Base-by-base conservation (phyloP, 768 basidiomycete genomes). In the Phlegmacium glaucopus region DNA sequence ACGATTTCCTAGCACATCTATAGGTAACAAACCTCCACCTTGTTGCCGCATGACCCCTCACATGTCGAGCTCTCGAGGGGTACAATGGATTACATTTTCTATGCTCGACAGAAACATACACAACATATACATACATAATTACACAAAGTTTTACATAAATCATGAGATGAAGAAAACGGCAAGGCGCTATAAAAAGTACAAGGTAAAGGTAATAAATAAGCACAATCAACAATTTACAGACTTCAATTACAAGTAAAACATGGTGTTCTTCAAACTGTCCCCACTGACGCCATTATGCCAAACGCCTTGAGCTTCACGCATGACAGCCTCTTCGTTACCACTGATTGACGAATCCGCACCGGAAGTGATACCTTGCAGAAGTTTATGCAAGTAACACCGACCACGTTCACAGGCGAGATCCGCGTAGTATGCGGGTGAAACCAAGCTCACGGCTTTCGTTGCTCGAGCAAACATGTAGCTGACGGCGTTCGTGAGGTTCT, bases 391-490 rank as follows among this genome's bases (percentile, higher is more conserved):
- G 58, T 90, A 92, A 58, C 78, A 85, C 22, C 90, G 72, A 0
- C 87, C 90, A 13, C 78, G 65, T 55, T 79, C 78, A 50, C 78
- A 78, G 6, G 75, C 72, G 45, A 91, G 71, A 62, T 91, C 88
- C 10, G 87, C 85, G 53, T 90, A 90, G 61, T 90, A 90, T 0
- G 89, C 89, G 0, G 90, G 84, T 0, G 90, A 88, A 9, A 82
- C 78, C 16, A 92, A 73, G 58, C 87, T 89, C 42, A 94, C 92
- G 0, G 90, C 86, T 55, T 90, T 87, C 3, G 92, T 94, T 2
- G 91, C 90, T 12, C 91, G 83, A 5, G 86, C 87, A 56, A 89
- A 94, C 61, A 87, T 75, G 63, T 90, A 91, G 63, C 83, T 82
- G 49, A 83, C 72, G 10, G 78, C 64, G 61, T 91, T 84, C 15